Conservation (phyloP, 129 eudicot genomes). For the Flaveria linearis region DNA sequence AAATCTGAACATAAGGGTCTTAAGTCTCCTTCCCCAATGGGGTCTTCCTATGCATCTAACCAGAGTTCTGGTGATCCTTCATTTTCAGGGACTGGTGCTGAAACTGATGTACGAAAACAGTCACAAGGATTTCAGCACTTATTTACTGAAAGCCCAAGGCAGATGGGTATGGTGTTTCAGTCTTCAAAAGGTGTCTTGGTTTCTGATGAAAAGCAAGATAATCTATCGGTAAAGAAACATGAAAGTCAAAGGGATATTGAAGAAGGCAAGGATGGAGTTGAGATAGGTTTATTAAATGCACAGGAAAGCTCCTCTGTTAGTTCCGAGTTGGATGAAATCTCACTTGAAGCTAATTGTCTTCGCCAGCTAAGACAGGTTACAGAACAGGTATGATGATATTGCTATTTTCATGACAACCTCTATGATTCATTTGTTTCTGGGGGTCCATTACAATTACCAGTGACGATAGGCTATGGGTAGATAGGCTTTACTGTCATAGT, state of each 20-base stretch:
- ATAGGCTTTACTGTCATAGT: background rate
- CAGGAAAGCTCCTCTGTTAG: conserved; percentile 53
- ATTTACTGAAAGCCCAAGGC: conserved; percentile 26
- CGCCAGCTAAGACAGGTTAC: conserved; percentile 68
- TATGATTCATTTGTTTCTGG: background rate
- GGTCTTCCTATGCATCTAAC: conserved; percentile 56
- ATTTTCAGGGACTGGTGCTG: conserved; percentile 32
- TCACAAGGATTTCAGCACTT: conserved; percentile 34
- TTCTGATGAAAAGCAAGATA: conserved; percentile 33
- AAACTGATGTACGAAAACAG: conserved; percentile 32
- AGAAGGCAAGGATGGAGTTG: conserved; percentile 35
- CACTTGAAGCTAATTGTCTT: conserved; percentile 75
- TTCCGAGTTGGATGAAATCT: conserved; percentile 56
- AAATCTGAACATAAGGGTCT: conserved; percentile 44
- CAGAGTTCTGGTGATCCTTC: conserved; percentile 45
- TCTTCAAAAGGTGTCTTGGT: conserved; percentile 36
- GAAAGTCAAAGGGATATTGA: conserved; percentile 45
- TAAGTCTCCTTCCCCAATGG: conserved; percentile 46
- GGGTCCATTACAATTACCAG: background rate
- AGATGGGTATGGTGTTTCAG: conserved; percentile 39
- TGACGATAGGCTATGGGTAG: conserved; percentile 1
- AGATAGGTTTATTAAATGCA: conserved; percentile 45
- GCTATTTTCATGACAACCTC: background rate
- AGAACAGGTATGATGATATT: conserved; percentile 66
- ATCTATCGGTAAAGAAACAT: conserved; percentile 34